Evolutionary conservation across 2,329 filamentous ascomycete genomes (phyloP).

Genomic region (Talaromyces piceae): DNA sequence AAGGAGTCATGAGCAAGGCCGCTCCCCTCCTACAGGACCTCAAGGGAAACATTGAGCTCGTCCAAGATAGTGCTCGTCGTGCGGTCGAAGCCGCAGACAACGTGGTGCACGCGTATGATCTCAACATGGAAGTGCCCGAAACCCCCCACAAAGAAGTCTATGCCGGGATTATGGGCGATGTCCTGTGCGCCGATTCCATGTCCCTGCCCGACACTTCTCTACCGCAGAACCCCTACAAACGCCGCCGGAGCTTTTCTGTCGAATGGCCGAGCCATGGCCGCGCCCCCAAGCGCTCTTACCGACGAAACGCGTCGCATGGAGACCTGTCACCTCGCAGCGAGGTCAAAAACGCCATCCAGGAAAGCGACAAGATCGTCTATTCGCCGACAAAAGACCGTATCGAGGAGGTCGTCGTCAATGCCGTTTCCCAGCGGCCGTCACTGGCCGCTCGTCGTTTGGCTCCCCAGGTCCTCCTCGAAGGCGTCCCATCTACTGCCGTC

Average conservation of each 20-base stretch:
- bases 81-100: conserved; percentile 69
- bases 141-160: conserved; percentile 43
- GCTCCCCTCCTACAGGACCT: conserved; percentile 52
- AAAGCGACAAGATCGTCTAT: conserved; percentile 35
- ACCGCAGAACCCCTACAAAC: conserved; percentile 37
- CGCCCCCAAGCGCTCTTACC: conserved; percentile 29
- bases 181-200: conserved; percentile 28
- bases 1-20: conserved; percentile 35
- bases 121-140: conserved; percentile 68
- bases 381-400: conserved; percentile 27
- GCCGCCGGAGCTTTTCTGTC: conserved; percentile 35
- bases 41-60: conserved; percentile 62
- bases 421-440: conserved; percentile 29
- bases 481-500: conserved; percentile 27
- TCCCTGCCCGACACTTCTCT: conserved; percentile 39
- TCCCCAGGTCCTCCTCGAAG: conserved; percentile 28
- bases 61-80: conserved; percentile 64
- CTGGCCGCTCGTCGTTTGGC: conserved; percentile 30
- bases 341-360: conserved; percentile 35
- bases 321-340: conserved; percentile 33
- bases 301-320: conserved; percentile 24
- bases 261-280: conserved; percentile 26
- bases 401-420: conserved; percentile 34
- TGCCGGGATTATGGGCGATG: conserved; percentile 24
- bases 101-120: conserved; percentile 66